A percentile compares a stretch with the other conserved stretches of the same genome.
Conservation (phyloP, 176 grass and related monocot species). For the Puccinellia tenuiflora region DNA sequence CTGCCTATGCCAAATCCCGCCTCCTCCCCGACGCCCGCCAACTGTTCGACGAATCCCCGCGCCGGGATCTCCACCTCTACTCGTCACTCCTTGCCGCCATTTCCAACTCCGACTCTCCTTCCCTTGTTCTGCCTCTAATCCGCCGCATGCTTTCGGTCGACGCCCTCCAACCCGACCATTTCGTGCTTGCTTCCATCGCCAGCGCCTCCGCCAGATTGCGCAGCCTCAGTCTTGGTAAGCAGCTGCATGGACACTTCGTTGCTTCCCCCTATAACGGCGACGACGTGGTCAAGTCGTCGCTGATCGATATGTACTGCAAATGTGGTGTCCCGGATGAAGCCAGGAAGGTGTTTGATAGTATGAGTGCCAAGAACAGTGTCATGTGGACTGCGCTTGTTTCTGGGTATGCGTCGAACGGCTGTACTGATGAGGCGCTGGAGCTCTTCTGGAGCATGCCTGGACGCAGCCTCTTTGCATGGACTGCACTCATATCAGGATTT, state of each 20-base stretch:
- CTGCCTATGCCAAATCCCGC: constrained; percentile 47
- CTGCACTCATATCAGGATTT: constrained; percentile 71
- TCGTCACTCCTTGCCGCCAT: constrained; percentile 59
- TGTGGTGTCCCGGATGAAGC: constrained; percentile 47
- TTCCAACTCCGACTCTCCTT: constrained; percentile 37
- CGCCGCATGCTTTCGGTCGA: constrained; percentile 51
- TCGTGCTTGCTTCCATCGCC: constrained; percentile 56
- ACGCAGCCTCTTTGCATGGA: constrained; percentile 67
- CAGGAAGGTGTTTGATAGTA: constrained; percentile 63
- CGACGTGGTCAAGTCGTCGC: constrained; percentile 62
- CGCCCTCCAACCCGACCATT: constrained; percentile 51
- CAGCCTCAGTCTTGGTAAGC: constrained; percentile 57
- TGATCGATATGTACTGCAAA: constrained; percentile 88
- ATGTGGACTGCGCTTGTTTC: constrained; percentile 78
- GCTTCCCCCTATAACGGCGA: constrained; percentile 40
- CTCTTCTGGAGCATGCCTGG: constrained; percentile 61
- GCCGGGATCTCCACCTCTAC: constrained; percentile 58
- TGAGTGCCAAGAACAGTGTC: constrained; percentile 51
- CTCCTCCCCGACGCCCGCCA: constrained; percentile 39
- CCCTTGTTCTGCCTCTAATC: constrained; percentile 36
- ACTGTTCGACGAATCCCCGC: constrained; percentile 46
- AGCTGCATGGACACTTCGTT: constrained; percentile 51
- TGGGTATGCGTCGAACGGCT: constrained; percentile 48
- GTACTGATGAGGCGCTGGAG: constrained; percentile 35
- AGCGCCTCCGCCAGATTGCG: constrained; percentile 37